Evolutionary conservation across 2,329 filamentous ascomycete genomes (phyloP), one percentile per base, ranked within the genome.

Genomic region (Pseudogymnoascus sp.): DNA sequence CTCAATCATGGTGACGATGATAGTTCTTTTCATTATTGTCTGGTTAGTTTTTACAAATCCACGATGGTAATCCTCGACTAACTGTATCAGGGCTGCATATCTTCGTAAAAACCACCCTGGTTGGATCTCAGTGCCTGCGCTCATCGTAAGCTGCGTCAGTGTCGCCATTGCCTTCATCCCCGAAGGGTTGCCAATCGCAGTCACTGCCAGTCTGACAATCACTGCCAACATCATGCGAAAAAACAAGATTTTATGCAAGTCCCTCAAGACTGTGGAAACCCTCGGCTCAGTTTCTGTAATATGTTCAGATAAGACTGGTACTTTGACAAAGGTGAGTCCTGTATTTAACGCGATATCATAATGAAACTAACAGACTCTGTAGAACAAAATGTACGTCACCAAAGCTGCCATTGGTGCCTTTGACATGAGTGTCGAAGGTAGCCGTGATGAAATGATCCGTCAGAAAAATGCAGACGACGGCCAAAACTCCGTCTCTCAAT

Each of bases 241-340:
- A 75, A 87, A 91, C 73, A 88, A 88, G 70, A 86, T 92, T 45
- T 80, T 92, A 7, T 91, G 88, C 83, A 92, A 92, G 75, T 90
- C 87, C 0, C 79, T 93, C 55, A 90, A 90, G 75, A 91, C 89
- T 0, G 88, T 91, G 0, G 89, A 91, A 74, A 91, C 88, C 0
- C 80, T 91, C 0, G 89, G 89, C 0, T 81, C 86, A 0, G 88
- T 91, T 1, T 88, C 86, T 0, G 83, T 90, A 6, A 86, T 92
- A 41, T 90, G 88, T 71, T 90, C 87, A 0, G 89, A 91, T 72
- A 91, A 91, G 77, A 91, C 88, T 0, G 89, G 89, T 3, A 89
- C 87, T 0, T 75, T 89, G 62, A 89, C 87, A 4, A 71, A 71
- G 61, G 70, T 69, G 64, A 14, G 52, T 35, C 3, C 12, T 60